phyloP scores from a whole-genome alignment of 2,329 filamentous ascomycete genomes.

The Ilyonectria destructans region DNA sequence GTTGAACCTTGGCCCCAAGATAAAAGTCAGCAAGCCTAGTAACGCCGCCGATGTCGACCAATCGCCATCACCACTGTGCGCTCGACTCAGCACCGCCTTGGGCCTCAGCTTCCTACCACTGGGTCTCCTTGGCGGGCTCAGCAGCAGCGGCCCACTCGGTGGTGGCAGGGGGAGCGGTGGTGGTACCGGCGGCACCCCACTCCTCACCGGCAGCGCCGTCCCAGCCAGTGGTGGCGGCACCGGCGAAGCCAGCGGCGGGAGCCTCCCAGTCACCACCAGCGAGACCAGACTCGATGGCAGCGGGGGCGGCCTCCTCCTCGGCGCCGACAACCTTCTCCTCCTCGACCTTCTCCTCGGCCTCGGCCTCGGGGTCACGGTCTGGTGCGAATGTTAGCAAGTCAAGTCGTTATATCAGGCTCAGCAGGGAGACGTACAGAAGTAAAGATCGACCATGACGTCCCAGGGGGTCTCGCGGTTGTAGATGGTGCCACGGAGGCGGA shows the following conservation, averaged over 20 bases:
- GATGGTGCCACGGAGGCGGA: constrained; percentile 97
- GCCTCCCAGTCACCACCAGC: constrained; percentile 88
- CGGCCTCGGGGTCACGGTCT: constrained; percentile 98
- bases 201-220: constrained; percentile 73
- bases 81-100: constrained; percentile 33
- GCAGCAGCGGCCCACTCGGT: constrained; percentile 78
- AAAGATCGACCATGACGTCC: constrained; percentile 99
- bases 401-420: neutral
- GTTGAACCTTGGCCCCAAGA: constrained; percentile 62
- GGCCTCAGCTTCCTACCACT: constrained; percentile 63
- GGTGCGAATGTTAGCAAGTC: constrained; percentile 36
- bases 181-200: constrained; percentile 67
- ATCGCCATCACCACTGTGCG: constrained; percentile 40
- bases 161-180: constrained; percentile 74
- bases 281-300: constrained; percentile 85
- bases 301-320: constrained; percentile 83
- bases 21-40: constrained; percentile 49
- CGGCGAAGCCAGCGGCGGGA: constrained; percentile 79
- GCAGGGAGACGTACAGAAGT: constrained; percentile 83
- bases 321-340: constrained; percentile 91
- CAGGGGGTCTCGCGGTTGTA: constrained; percentile 96
- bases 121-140: constrained; percentile 65
- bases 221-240: constrained; percentile 72
- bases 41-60: constrained; percentile 50
- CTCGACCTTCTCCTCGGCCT: constrained; percentile 98